Evolutionary conservation across 2,329 filamentous ascomycete genomes (phyloP).

Genomic region (Aspergillus pseudonomiae): DNA sequence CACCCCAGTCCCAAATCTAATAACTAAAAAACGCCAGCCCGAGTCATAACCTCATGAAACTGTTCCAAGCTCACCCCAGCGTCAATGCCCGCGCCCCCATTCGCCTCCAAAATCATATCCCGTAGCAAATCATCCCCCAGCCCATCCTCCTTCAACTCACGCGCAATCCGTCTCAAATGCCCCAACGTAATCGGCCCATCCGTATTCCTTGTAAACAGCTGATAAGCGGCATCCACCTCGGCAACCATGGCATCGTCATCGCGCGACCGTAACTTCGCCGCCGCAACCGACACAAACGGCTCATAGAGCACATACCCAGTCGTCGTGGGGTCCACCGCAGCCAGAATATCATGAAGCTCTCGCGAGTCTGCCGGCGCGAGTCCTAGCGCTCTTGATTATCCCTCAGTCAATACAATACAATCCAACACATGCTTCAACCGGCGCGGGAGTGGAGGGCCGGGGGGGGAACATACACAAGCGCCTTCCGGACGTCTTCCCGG

Average conservation of each 20-base stretch:
- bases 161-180: constrained; percentile 77
- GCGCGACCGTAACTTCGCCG: constrained; percentile 73
- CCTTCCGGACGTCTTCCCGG: constrained; percentile 69
- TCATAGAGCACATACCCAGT: constrained; percentile 78
- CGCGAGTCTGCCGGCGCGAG: constrained; percentile 64
- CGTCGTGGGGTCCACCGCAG: constrained; percentile 79
- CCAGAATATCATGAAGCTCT: constrained; percentile 76
- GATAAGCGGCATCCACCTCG: constrained; percentile 81
- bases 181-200: constrained; percentile 72
- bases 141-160: constrained; percentile 74
- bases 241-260: constrained; percentile 58
- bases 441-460: background rate
- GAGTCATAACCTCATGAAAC: constrained; percentile 82
- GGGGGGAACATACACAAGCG: constrained; percentile 64
- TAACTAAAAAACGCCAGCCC: constrained; percentile 76
- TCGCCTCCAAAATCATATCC: constrained; percentile 96
- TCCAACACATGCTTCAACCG: too few relatives aligned
- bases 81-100: constrained; percentile 72
- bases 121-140: constrained; percentile 79
- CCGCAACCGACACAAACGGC: constrained; percentile 84
- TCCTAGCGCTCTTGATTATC: constrained; percentile 71
- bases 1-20: background rate
- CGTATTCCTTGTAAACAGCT: constrained; percentile 68
- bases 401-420: background rate
- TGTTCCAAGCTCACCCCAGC: constrained; percentile 75